phyloP scores from a whole-genome alignment of 208 protist genomes.

The Crithidia thermophila region DNA sequence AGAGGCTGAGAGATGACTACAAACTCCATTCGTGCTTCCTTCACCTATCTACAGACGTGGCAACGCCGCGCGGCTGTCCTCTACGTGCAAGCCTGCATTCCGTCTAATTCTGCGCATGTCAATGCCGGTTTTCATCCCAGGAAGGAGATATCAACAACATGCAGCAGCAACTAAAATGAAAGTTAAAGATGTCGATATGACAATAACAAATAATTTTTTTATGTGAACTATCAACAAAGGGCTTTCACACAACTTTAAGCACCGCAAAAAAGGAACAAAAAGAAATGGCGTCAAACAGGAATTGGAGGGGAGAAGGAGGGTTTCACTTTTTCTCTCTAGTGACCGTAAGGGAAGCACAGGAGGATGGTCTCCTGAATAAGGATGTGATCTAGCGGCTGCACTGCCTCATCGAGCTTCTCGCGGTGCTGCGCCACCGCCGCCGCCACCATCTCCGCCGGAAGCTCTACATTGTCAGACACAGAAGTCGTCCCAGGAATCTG shows the following conservation, averaged over 20 bases:
- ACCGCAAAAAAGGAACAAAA: slow-evolving; percentile 26
- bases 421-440: slow-evolving; percentile 16
- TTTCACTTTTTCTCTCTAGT: not conserved
- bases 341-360: slow-evolving; percentile 78
- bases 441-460: slow-evolving; percentile 7
- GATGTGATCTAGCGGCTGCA: slow-evolving; percentile 38
- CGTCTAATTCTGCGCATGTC: no score
- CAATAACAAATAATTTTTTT: slow-evolving; percentile 22
- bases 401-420: slow-evolving; percentile 45
- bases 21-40: no score
- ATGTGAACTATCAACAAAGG: no score
- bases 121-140: no score
- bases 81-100: no score
- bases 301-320: not conserved
- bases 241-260: no score
- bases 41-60: no score
- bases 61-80: no score
- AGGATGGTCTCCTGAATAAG: slow-evolving; percentile 85
- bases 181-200: slow-evolving; percentile 14
- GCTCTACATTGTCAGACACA: no score
- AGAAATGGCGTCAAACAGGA: slow-evolving; percentile 1
- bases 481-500: no score
- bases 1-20: no score
- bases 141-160: no score
- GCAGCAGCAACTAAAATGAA: not conserved